Percentiles rank a stretch among this genome's conserved stretches.
phyloP scores from a whole-genome alignment of 495 filamentous ascomycete species.

The Penicillium daleae region DNA sequence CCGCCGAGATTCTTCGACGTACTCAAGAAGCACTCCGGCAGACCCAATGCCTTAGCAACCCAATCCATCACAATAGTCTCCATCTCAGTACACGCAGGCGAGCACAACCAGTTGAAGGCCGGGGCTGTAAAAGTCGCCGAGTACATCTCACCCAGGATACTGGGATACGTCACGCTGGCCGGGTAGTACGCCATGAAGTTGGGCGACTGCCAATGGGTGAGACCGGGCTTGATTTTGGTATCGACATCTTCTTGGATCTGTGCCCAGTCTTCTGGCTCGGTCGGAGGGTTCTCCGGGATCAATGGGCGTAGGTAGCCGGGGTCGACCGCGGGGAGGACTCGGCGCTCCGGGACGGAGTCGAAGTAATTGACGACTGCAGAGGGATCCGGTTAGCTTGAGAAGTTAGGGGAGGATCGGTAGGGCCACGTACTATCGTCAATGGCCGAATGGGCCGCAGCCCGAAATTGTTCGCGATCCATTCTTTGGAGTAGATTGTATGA shows the following conservation, averaged over 20 bases:
- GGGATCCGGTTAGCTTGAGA: conserved; percentile 8
- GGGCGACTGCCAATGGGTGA: conserved; percentile 96
- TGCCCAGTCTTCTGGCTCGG: conserved; percentile 75
- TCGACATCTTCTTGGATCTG: conserved; percentile 86
- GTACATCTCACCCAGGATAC: conserved; percentile 93
- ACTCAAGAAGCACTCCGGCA: conserved; percentile 79
- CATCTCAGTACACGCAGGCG: conserved; percentile 91
- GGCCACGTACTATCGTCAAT: conserved; percentile 77
- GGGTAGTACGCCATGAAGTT: conserved; percentile 98
- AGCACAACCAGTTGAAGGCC: conserved; percentile 97
- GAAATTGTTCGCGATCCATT: conserved; percentile 87
- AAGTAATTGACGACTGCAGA: conserved; percentile 79
- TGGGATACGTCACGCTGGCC: conserved; percentile 78
- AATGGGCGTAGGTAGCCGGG: conserved; percentile 87
- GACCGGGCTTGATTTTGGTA: conserved; percentile 84
- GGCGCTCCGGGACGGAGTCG: conserved; percentile 68
- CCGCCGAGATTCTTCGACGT: conserved; percentile 74
- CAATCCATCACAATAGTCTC: conserved; percentile 95
- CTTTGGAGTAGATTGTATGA: not conserved
- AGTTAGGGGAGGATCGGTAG: too few species aligned
- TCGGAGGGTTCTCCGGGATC: conserved; percentile 73
- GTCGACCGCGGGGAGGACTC: conserved; percentile 75
- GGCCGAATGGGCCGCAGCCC: conserved; percentile 76
- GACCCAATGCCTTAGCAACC: conserved; percentile 72
- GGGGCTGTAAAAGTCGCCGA: conserved; percentile 84